phyloP scores from a whole-genome alignment of 129 eudicot species.

The Gnaphalium uliginosum region DNA sequence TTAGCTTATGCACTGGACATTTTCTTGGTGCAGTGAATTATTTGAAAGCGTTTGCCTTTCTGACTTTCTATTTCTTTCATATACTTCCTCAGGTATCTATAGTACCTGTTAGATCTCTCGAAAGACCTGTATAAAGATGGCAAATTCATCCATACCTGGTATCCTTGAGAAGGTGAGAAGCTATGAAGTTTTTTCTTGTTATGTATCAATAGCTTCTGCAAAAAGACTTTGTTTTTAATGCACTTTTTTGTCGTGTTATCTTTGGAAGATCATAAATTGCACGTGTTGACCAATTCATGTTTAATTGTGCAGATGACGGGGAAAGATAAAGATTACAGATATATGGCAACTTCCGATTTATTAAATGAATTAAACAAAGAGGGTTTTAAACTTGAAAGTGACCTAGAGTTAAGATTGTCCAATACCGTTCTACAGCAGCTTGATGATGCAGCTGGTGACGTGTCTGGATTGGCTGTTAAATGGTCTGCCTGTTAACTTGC shows the following conservation, averaged over 20 bases:
- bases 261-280: constrained; percentile 5
- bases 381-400: constrained; percentile 75
- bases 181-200: neutral
- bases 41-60: neutral
- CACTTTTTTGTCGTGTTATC: neutral
- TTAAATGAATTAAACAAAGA: constrained; percentile 89
- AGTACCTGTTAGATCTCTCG: neutral
- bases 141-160: constrained; percentile 71
- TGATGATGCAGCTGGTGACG: constrained; percentile 98
- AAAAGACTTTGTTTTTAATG: neutral
- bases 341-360: constrained; percentile 99
- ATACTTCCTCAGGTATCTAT: constrained; percentile 25
- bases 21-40: neutral
- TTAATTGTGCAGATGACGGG: constrained; percentile 81
- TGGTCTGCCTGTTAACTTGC: constrained; percentile 52
- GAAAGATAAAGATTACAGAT: constrained; percentile 95
- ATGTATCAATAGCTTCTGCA: neutral
- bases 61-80: neutral
- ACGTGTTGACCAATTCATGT: constrained; percentile 7
- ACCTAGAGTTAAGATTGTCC: constrained; percentile 79
- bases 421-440: constrained; percentile 86
- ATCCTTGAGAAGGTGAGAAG: constrained; percentile 88
- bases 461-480: constrained; percentile 96
- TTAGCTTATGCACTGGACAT: neutral
- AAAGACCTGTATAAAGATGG: constrained; percentile 49